Percentiles rank a stretch among this genome's conserved stretches.
Evolutionary conservation across 2,329 filamentous ascomycete species (phyloP).

Genomic region (Pseudogymnoascus sp.): DNA sequence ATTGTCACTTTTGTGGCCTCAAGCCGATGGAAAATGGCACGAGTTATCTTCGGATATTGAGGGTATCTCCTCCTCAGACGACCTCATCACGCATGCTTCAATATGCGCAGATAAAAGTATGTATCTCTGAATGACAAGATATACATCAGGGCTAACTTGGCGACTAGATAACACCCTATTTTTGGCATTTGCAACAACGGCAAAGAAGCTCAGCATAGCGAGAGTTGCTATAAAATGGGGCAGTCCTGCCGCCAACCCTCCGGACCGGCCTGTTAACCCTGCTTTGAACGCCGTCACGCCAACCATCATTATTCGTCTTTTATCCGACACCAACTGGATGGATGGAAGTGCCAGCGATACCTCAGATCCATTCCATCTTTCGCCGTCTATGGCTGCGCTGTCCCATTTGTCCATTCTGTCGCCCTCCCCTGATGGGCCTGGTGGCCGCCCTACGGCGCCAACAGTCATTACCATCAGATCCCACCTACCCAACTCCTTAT

Average conservation of each 20-base stretch:
- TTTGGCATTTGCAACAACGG: slow-evolving; percentile 59
- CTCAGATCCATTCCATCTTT: slow-evolving; percentile 36
- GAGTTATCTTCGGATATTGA: slow-evolving; percentile 69
- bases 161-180: slow-evolving; percentile 40
- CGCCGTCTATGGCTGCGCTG: slow-evolving; percentile 50
- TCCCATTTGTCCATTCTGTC: slow-evolving; percentile 71
- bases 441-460: slow-evolving; percentile 35
- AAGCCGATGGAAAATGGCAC: slow-evolving; percentile 62
- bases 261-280: slow-evolving; percentile 44
- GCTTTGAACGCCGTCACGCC: slow-evolving; percentile 42
- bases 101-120: slow-evolving; percentile 66
- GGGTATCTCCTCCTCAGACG: slow-evolving; percentile 61
- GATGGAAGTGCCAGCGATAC: slow-evolving; percentile 19
- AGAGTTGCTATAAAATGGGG: slow-evolving; percentile 70
- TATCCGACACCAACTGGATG: slow-evolving; percentile 49
- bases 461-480: slow-evolving; percentile 69
- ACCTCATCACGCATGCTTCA: slow-evolving; percentile 72
- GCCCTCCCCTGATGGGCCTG: slow-evolving; percentile 46
- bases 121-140: slow-evolving; percentile 15
- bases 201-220: slow-evolving; percentile 66
- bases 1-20: slow-evolving; percentile 69
- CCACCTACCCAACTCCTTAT: slow-evolving; percentile 43
- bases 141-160: slow-evolving; percentile 12
- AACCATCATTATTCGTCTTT: slow-evolving; percentile 45
- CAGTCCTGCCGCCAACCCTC: slow-evolving; percentile 38